phyloP scores from a whole-genome alignment of 768 basidiomycete species.

The Rhizopogon salebrosus region DNA sequence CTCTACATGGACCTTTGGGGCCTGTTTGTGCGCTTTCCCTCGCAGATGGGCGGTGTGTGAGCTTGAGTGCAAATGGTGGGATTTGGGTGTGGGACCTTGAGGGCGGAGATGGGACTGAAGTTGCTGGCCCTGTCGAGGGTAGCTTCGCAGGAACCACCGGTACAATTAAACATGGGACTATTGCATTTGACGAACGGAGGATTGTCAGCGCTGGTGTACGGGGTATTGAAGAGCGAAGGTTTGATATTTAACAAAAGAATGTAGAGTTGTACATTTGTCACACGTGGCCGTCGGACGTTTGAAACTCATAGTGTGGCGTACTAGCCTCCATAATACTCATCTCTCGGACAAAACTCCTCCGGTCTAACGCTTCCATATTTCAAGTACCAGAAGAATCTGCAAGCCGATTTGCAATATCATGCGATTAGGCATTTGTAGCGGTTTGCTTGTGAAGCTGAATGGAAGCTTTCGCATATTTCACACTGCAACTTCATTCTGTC shows the following conservation, averaged over 20 bases:
- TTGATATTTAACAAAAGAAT: slow-evolving; percentile 22
- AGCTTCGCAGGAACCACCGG: slow-evolving; percentile 23
- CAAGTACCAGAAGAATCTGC: too few relatives aligned
- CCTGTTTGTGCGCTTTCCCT: slow-evolving; percentile 64
- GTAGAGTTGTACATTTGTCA: background rate
- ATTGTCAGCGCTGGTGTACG: slow-evolving; percentile 46
- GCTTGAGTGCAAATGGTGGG: slow-evolving; percentile 63
- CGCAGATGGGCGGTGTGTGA: slow-evolving; percentile 80
- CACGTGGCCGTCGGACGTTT: too few relatives aligned
- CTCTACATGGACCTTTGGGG: slow-evolving; percentile 63
- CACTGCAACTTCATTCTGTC: too few relatives aligned
- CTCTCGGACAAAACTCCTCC: too few relatives aligned
- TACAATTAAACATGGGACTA: slow-evolving; percentile 31
- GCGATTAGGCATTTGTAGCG: too few relatives aligned
- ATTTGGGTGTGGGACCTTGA: slow-evolving; percentile 90
- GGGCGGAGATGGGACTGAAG: slow-evolving; percentile 35
- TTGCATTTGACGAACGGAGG: slow-evolving; percentile 71
- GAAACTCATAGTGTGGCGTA: too few relatives aligned
- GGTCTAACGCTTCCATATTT: too few relatives aligned
- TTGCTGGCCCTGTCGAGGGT: slow-evolving; percentile 28
- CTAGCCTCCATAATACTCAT: too few relatives aligned
- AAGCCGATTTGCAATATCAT: too few relatives aligned
- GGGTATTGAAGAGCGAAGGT: slow-evolving; percentile 30
- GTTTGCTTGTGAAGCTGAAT: too few relatives aligned
- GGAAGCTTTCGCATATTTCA: too few relatives aligned